These are phyloP conservation scores for Logfia minima DNA, from an alignment of 129 eudicot genomes.

Conservation along the genomic window DNA sequence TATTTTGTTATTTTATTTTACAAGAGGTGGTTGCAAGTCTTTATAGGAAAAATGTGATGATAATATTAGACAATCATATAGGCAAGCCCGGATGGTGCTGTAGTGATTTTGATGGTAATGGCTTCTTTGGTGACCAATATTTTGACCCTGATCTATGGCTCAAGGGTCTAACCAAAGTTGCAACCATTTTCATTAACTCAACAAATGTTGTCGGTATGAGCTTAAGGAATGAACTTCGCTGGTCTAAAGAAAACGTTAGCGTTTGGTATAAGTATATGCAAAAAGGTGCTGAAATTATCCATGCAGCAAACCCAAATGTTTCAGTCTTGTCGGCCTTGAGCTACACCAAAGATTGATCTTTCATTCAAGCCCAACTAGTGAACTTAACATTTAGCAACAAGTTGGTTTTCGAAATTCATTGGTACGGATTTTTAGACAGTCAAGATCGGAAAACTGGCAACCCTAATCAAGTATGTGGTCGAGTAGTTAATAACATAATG, in stretches of 20 bases:
- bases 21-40: slow-evolving; percentile 94
- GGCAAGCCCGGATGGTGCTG: slow-evolving; percentile 98
- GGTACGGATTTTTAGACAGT: slow-evolving; percentile 74
- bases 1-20: not conserved
- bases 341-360: slow-evolving; percentile 62
- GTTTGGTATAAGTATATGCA: slow-evolving; percentile 98
- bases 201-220: slow-evolving; percentile 80
- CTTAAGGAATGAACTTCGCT: slow-evolving; percentile 83
- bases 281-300: slow-evolving; percentile 81
- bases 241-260: slow-evolving; percentile 57
- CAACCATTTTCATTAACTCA: slow-evolving; percentile 57
- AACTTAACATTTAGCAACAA: slow-evolving; percentile 49
- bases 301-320: slow-evolving; percentile 66
- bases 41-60: no score
- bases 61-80: slow-evolving; percentile 89
- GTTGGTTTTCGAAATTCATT: slow-evolving; percentile 83
- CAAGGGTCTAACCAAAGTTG: slow-evolving; percentile 67
- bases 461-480: slow-evolving; percentile 71
- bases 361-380: slow-evolving; percentile 40
- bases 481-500: slow-evolving; percentile 42
- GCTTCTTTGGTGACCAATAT: slow-evolving; percentile 90
- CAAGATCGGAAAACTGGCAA: slow-evolving; percentile 60
- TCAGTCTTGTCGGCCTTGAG: slow-evolving; percentile 68
- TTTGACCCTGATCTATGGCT: slow-evolving; percentile 76
- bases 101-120: slow-evolving; percentile 75